Conservation (phyloP, 306 rosid genomes). For the Castanea mollissima region DNA sequence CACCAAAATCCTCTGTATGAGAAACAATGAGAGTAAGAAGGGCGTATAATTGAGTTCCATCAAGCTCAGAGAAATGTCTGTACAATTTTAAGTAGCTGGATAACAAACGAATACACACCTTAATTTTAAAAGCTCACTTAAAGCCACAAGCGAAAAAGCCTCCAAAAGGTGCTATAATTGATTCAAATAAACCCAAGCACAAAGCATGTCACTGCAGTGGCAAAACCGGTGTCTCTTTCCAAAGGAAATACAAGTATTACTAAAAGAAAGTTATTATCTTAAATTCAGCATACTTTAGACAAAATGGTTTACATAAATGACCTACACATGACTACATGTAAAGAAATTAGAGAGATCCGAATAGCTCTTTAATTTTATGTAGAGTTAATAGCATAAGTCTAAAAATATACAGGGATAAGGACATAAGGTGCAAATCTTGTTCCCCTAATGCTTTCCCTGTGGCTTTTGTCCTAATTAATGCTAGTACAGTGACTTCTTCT, state of each 20-base stretch:
- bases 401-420: too few relatives aligned
- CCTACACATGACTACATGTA: neutral
- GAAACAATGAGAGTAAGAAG: neutral
- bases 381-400: too few relatives aligned
- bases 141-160: slow-evolving; percentile 99
- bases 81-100: too few relatives aligned
- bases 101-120: slow-evolving; percentile 45
- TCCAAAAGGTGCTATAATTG: slow-evolving; percentile 96
- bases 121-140: slow-evolving; percentile 94
- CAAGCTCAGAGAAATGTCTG: neutral
- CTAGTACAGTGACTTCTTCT: too few relatives aligned
- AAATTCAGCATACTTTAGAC: too few relatives aligned
- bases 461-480: too few relatives aligned
- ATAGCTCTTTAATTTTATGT: too few relatives aligned
- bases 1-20: slow-evolving; percentile 84
- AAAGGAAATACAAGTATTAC: slow-evolving; percentile 46
- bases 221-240: slow-evolving; percentile 76
- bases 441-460: too few relatives aligned
- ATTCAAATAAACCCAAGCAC: slow-evolving; percentile 86
- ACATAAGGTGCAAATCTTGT: too few relatives aligned
- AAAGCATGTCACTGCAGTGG: slow-evolving; percentile 93
- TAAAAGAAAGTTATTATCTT: too few relatives aligned
- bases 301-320: too few relatives aligned
- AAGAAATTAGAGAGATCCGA: too few relatives aligned
- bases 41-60: neutral